phyloP scores from a whole-genome alignment of 2,329 filamentous ascomycete genomes.

The Neophaeococcomyces aloes region DNA sequence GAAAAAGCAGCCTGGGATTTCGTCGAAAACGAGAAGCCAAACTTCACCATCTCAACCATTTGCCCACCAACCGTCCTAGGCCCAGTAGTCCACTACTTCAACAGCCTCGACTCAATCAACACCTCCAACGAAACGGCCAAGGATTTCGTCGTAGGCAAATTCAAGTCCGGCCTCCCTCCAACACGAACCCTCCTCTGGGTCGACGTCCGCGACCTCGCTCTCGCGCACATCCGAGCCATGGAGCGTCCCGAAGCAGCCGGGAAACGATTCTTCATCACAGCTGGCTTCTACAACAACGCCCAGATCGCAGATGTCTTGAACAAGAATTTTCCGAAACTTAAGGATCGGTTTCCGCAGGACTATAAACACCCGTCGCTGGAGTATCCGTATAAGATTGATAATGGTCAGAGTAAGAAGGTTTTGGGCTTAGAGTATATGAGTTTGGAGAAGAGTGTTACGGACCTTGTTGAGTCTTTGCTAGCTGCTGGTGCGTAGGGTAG shows the following conservation, averaged over 20 bases:
- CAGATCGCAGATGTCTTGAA: conserved; percentile 33
- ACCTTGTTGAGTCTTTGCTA: conserved; percentile 48
- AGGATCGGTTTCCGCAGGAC: conserved; percentile 32
- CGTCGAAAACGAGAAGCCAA: conserved; percentile 44
- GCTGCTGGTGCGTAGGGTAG: conserved; percentile 35
- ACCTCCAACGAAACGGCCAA: conserved; percentile 60
- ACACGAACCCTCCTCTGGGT: conserved; percentile 52
- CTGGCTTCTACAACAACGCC: conserved; percentile 34
- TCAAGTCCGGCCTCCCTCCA: conserved; percentile 14
- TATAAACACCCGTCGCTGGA: conserved; percentile 48
- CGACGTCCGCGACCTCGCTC: conserved; percentile 38
- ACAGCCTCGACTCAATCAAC: conserved; percentile 55
- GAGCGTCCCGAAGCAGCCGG: conserved; percentile 36
- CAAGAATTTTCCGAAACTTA: conserved; percentile 34
- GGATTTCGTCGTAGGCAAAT: conserved; percentile 12
- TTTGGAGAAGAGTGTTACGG: conserved; percentile 30
- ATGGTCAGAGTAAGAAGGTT: conserved; percentile 31
- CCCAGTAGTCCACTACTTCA: conserved; percentile 53
- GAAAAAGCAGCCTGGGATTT: conserved; percentile 59
- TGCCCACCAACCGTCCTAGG: conserved; percentile 55
- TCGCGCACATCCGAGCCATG: conserved; percentile 39
- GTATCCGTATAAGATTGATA: conserved; percentile 39
- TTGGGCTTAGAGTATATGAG: conserved; percentile 32
- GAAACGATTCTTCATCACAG: conserved; percentile 36
- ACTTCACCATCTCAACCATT: conserved; percentile 52